These are phyloP conservation scores for Trichoderma polysporum DNA, from an alignment of 2,329 filamentous ascomycete species.

Conservation along the genomic window DNA sequence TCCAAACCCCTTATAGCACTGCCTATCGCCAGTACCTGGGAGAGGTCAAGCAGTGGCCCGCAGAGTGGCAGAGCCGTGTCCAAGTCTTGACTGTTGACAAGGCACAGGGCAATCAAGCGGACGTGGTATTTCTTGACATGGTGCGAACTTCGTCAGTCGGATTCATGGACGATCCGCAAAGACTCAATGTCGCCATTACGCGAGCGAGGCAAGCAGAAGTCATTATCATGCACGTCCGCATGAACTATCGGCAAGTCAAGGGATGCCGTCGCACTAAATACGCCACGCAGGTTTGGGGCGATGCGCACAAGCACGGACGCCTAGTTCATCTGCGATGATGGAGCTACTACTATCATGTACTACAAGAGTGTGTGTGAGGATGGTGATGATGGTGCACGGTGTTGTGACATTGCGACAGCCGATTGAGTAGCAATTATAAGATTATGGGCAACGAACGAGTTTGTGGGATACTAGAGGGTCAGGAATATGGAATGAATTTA, in stretches of 20 bases:
- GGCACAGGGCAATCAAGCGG: slow-evolving; percentile 48
- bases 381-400: background rate
- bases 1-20: slow-evolving; percentile 45
- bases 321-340: slow-evolving; percentile 24
- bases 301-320: slow-evolving; percentile 28
- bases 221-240: slow-evolving; percentile 44
- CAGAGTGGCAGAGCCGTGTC: slow-evolving; percentile 33
- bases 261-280: slow-evolving; percentile 27
- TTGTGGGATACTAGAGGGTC: background rate
- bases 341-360: background rate
- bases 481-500: background rate
- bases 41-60: slow-evolving; percentile 31
- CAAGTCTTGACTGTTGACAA: slow-evolving; percentile 46
- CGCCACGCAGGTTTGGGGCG: slow-evolving; percentile 35
- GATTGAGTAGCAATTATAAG: background rate
- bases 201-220: slow-evolving; percentile 46
- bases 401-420: background rate
- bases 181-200: slow-evolving; percentile 48
- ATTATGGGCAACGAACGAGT: background rate
- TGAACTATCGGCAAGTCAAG: slow-evolving; percentile 30
- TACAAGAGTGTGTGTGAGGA: background rate
- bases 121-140: slow-evolving; percentile 49
- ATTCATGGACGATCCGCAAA: slow-evolving; percentile 45
- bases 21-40: slow-evolving; percentile 38
- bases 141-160: slow-evolving; percentile 40